Base-by-base conservation (phyloP, 2,329 filamentous ascomycete genomes). In the Xylaria sp. region DNA sequence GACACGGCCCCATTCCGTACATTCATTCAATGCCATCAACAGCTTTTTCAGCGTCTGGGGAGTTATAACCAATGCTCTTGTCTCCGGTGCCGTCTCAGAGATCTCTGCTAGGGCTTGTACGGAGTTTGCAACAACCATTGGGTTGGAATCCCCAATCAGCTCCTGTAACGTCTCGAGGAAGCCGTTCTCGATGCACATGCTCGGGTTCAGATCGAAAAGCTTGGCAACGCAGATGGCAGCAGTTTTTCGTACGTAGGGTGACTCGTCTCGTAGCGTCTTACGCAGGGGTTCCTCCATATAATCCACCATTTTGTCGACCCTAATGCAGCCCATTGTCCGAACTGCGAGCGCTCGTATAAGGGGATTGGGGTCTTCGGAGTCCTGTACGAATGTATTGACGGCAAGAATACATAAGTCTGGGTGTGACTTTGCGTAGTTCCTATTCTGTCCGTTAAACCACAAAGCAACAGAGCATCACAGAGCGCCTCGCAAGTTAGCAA, bases 371-470 rank as follows among this genome's bases (percentile, higher is more conserved):
- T 99, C 96, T 87, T 99, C 96, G 17, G 96, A 96, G 79, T 99
- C 96, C 86, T 99, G 96, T 5, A 98, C 96, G 77, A 99, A 99
- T 15, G 96, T 99, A 79, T 99, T 99, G 77, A 99, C 96, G 72
- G 96, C 96, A 73, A 99, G 89, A 81, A 99, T 99, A 80, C 96
- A 99, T 39, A 99, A 89, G 78, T 99, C 96, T 36, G 96, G 96
- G 81, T 99, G 96, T 72, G 95, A 97, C 85, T 99, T 99, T 75
- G 96, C 96, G 81, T 99, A 99, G 81, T 99, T 99, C 94, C 94
- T 97, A 64, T 51, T 33, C 45, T 38, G 58, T 39, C 15, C 22
- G 56, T 78, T 53, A 80, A 73, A 65, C 39, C 44, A 50, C 22
- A 55, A 20, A 29, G 33, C n/a, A 61, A 65, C 15, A 49, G 49